Base-by-base conservation (phyloP, 2,329 filamentous ascomycete genomes). In the Sclerotinia borealis region DNA sequence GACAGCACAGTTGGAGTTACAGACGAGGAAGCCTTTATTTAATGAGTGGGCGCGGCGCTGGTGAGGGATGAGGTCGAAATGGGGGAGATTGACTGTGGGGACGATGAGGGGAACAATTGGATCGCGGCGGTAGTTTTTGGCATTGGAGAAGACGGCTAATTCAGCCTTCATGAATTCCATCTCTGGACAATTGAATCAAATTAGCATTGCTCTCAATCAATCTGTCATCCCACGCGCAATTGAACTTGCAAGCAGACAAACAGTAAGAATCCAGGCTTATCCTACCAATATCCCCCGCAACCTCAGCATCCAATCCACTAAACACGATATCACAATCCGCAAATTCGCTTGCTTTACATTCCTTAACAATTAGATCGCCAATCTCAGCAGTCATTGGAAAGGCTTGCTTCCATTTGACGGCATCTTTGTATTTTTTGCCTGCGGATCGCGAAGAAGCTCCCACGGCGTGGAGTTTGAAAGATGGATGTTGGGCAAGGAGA, bases 1-100 rank as follows among this genome's bases (percentile, higher is more conserved):
- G 73, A 97, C 93, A 63, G 93, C 93, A 79, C 95, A 99, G 80
- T 98, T 98, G 68, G 92, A 96, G 81, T 98, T 98, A 84, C 93
- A 98, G 65, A 97, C 92, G 43, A 98, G 80, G 80, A 98, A 96
- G 29, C 95, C 95, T 78, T 90, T 92, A 67, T 89, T 80, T 50
- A 96, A 81, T 34, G 80, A 80, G 76, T 90, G 85, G 49, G 89
- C 82, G 73, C 85, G 82, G 67, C 91, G 85, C 79, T 98, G 93
- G 77, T 96, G 88, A n/a, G 90, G 88, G 74, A 98, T 93, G 66
- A 97, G 83, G 73, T 89, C 85, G 72, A 97, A 84, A 77, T 98
- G 93, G 49, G 85, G 78, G 15, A 96, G 86, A 80, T 98, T 98
- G 76, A 98, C 93, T 25, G 92, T 96, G 1, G 95, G 95, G 10